Evolutionary conservation across 306 rosid genomes (phyloP).

Genomic region (Pachyrhizus erosus): DNA sequence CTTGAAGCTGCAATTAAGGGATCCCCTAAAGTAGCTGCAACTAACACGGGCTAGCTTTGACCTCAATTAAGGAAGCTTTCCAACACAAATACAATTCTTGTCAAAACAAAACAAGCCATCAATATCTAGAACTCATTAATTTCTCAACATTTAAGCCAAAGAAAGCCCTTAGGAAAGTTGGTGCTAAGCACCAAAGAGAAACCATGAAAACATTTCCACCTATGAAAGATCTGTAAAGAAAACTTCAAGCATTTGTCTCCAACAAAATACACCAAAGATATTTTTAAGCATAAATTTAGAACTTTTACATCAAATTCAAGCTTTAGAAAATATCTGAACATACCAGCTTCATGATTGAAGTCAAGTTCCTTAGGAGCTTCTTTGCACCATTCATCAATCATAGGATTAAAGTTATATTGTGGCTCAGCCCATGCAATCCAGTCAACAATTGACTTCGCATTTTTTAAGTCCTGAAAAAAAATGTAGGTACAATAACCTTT

Average conservation of each 20-base stretch:
- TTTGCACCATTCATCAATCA: conserved; percentile 99
- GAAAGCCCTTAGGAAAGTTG: conserved; percentile 10
- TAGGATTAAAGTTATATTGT: conserved; percentile 88
- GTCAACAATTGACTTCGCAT: conserved; percentile 89
- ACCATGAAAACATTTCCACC: conserved; percentile 2
- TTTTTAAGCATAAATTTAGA: conserved; percentile 30
- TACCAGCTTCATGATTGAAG: conserved; percentile 96
- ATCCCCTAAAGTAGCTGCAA: neutral
- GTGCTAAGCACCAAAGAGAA: conserved; percentile 29
- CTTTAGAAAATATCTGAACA: conserved; percentile 35
- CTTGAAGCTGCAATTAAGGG: neutral
- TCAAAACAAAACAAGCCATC: neutral
- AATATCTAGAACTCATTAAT: conserved; percentile 1
- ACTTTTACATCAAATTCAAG: conserved; percentile 25
- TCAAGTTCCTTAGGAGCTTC: conserved; percentile 99
- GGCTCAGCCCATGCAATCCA: conserved; percentile 99
- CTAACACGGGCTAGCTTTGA: neutral
- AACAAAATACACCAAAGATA: conserved; percentile 26
- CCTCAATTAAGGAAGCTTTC: neutral
- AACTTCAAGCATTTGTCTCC: conserved; percentile 26
- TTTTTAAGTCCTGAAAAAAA: conserved; percentile 85
- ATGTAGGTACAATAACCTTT: conserved; percentile 35
- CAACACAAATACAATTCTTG: neutral
- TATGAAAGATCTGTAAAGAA: neutral
- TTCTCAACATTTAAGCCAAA: conserved; percentile 21